A percentile compares a stretch with the other conserved stretches of the same genome.
Conservation (phyloP, 2,329 filamentous ascomycete genomes). For the Nigrospora sphaerica region DNA sequence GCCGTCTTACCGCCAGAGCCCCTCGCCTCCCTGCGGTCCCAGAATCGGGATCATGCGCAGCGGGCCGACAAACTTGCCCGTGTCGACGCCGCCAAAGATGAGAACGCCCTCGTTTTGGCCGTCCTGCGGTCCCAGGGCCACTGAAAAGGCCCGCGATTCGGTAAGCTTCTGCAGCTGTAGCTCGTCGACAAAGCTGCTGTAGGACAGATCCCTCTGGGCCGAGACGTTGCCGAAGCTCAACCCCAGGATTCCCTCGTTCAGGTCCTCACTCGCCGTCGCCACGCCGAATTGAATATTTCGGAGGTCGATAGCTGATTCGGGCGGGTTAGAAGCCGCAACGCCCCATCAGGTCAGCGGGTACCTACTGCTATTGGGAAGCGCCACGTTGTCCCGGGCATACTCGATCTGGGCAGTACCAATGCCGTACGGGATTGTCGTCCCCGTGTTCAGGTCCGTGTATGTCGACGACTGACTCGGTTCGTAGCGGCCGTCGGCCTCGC, state of each 20-base stretch:
- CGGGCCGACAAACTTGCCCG: conserved; percentile 52
- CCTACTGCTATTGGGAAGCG: conserved; percentile 31
- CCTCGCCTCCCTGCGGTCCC: conserved; percentile 35
- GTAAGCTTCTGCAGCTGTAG: conserved; percentile 45
- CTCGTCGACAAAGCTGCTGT: conserved; percentile 46
- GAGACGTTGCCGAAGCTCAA: neutral
- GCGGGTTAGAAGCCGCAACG: neutral
- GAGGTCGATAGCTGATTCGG: conserved; percentile 22
- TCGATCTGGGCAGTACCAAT: conserved; percentile 42
- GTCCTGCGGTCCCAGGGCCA: conserved; percentile 57
- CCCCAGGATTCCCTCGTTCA: conserved; percentile 1
- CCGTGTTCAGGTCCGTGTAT: conserved; percentile 19
- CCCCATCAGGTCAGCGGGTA: no score
- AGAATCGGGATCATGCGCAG: conserved; percentile 57
- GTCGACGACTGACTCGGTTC: conserved; percentile 34
- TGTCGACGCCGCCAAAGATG: conserved; percentile 62
- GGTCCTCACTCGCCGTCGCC: conserved; percentile 35
- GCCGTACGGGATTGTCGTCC: conserved; percentile 39
- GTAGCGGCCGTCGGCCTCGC: conserved; percentile 36
- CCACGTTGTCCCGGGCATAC: conserved; percentile 39
- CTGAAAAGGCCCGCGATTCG: conserved; percentile 53
- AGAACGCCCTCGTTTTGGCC: conserved; percentile 50
- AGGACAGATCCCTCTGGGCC: conserved; percentile 17
- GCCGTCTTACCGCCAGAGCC: neutral
- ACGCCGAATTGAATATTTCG: conserved; percentile 59